These are phyloP conservation scores for Apiospora phragmitis DNA, from an alignment of 2,329 filamentous ascomycete species.

Conservation along the genomic window DNA sequence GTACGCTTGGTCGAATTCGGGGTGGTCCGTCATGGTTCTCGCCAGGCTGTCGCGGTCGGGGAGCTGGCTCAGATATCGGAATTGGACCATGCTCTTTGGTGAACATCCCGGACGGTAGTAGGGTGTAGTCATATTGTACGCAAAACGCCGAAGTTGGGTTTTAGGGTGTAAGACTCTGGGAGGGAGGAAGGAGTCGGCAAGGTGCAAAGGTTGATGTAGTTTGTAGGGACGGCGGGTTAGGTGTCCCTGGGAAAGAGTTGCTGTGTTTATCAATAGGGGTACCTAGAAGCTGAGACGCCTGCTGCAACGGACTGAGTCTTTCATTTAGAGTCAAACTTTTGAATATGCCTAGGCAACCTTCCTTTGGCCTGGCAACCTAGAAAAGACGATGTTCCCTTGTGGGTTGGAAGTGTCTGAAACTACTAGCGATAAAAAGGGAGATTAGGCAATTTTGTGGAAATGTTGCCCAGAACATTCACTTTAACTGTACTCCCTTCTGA, in stretches of 20 bases:
- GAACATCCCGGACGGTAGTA: too few species aligned
- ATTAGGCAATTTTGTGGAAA: not conserved
- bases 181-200: too few species aligned
- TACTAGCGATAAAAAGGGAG: not conserved
- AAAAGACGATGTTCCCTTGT: not conserved
- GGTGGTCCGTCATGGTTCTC: not conserved
- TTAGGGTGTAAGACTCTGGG: too few species aligned
- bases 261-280: not conserved
- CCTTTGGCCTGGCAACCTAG: not conserved
- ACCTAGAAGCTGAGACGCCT: not conserved
- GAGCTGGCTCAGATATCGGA: not conserved
- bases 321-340: not conserved
- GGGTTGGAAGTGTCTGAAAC: not conserved
- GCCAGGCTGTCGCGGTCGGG: not conserved
- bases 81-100: not conserved
- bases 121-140: too few species aligned
- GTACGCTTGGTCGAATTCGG: not conserved
- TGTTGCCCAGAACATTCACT: not conserved
- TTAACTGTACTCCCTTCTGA: too few species aligned
- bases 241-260: not conserved
- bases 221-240: not conserved
- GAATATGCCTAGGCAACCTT: not conserved
- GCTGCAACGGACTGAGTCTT: not conserved
- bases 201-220: not conserved
- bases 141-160: too few species aligned